Conservation (phyloP, 345 rosid species). For the Lepidium africanum region DNA sequence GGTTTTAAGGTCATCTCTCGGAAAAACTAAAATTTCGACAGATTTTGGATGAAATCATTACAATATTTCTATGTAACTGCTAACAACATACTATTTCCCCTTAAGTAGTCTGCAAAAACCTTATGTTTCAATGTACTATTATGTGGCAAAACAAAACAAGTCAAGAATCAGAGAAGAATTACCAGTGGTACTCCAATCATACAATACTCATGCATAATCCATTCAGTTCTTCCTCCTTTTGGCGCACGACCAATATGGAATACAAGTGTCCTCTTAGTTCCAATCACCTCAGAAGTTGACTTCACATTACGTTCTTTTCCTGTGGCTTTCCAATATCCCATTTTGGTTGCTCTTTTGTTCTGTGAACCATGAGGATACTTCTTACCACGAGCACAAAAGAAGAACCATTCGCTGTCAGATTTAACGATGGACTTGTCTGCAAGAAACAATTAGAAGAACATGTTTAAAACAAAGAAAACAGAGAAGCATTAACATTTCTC, state of each 20-base stretch:
- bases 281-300: conserved; percentile 53
- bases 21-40: too few relatives aligned
- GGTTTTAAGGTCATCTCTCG: too few relatives aligned
- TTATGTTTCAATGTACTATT: background rate
- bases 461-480: background rate
- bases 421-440: conserved; percentile 56
- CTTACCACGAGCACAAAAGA: conserved; percentile 77
- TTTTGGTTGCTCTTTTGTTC: conserved; percentile 71
- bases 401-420: conserved; percentile 84
- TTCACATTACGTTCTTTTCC: conserved; percentile 83
- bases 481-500: background rate
- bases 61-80: background rate
- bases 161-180: background rate
- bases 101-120: background rate
- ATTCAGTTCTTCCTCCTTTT: conserved; percentile 78
- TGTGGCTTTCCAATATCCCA: conserved; percentile 92
- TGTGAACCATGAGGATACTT: conserved; percentile 88
- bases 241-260: conserved; percentile 89
- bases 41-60: too few relatives aligned
- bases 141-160: background rate
- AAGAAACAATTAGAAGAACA: background rate
- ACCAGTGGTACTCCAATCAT: conserved; percentile 61
- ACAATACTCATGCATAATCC: conserved; percentile 88
- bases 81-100: background rate
- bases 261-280: conserved; percentile 87